phyloP scores from a whole-genome alignment of 352 stramenopile genomes.

The Thraustochytrium sp. region DNA sequence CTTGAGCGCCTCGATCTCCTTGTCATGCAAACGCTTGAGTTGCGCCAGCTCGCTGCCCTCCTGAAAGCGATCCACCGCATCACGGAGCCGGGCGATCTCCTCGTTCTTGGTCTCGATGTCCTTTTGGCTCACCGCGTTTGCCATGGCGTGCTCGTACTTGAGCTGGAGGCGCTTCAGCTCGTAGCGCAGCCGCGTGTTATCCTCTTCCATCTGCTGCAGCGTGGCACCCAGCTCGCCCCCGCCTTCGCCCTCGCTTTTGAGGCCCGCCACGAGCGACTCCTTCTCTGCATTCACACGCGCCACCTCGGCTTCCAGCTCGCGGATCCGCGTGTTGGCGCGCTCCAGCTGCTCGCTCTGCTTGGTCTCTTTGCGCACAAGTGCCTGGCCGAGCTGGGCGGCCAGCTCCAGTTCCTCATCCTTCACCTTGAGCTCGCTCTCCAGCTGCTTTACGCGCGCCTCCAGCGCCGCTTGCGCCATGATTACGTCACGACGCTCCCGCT shows the following conservation, averaged over 20 bases:
- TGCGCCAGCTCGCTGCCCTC: background rate
- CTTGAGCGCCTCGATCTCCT: background rate
- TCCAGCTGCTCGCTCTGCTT: constrained; percentile 24
- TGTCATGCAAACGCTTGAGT: background rate
- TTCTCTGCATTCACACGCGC: background rate
- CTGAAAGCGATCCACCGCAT: background rate
- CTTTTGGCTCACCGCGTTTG: background rate
- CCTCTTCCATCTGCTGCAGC: background rate
- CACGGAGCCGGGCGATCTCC: background rate
- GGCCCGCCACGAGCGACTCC: background rate
- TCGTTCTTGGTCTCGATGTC: constrained; percentile 1
- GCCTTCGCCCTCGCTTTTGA: background rate
- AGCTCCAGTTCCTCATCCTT: constrained; percentile 42
- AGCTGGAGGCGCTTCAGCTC: constrained; percentile 16
- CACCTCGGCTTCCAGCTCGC: background rate
- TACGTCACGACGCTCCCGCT: no score
- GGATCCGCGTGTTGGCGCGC: background rate
- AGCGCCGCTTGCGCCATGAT: background rate
- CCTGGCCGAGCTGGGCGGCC: constrained; percentile 23
- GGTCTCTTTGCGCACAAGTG: constrained; percentile 25
- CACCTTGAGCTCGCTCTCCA: background rate
- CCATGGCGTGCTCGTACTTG: background rate
- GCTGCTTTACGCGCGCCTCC: background rate
- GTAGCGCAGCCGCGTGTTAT: constrained; percentile 11
- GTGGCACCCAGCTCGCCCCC: background rate